phyloP scores from a whole-genome alignment of 345 rosid species.

The Rubroshorea leprosula region DNA sequence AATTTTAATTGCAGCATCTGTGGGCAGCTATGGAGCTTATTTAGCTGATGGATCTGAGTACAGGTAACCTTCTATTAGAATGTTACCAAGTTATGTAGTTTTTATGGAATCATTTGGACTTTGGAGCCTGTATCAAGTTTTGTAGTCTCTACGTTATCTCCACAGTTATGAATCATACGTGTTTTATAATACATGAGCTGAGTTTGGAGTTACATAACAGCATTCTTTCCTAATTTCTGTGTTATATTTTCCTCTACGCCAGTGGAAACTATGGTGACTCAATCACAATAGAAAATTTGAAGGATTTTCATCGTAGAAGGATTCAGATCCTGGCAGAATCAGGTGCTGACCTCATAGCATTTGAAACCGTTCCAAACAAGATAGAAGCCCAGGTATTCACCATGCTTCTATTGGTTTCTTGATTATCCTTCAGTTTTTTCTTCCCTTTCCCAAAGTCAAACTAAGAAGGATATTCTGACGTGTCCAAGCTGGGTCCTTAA shows the following conservation, averaged over 20 bases:
- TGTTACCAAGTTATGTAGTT: not conserved
- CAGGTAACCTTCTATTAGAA: slow-evolving; percentile 32
- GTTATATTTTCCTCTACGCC: slow-evolving; percentile 18
- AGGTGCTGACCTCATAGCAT: slow-evolving; percentile 71
- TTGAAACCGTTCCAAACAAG: slow-evolving; percentile 82
- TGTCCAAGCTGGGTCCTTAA: not conserved
- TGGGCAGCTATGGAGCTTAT: slow-evolving; percentile 84
- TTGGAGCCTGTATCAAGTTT: not conserved
- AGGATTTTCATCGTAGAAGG: slow-evolving; percentile 71
- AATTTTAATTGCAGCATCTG: slow-evolving; percentile 71
- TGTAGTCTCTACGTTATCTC: not conserved
- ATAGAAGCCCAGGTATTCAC: slow-evolving; percentile 71
- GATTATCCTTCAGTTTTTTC: not conserved
- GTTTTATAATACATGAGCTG: not conserved
- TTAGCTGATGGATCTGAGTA: slow-evolving; percentile 90
- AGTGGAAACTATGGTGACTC: slow-evolving; percentile 65
- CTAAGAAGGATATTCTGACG: not conserved
- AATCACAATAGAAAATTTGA: slow-evolving; percentile 45
- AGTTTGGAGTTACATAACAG: slow-evolving; percentile 1
- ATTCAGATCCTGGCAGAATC: slow-evolving; percentile 60
- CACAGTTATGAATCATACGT: not conserved
- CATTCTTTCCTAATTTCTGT: slow-evolving; percentile 2
- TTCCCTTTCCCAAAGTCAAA: slow-evolving; percentile 3
- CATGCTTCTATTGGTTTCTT: not conserved
- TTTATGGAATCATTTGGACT: not conserved